phyloP scores from a whole-genome alignment of 2,329 filamentous ascomycete species.

The Cladophialophora yegresii region DNA sequence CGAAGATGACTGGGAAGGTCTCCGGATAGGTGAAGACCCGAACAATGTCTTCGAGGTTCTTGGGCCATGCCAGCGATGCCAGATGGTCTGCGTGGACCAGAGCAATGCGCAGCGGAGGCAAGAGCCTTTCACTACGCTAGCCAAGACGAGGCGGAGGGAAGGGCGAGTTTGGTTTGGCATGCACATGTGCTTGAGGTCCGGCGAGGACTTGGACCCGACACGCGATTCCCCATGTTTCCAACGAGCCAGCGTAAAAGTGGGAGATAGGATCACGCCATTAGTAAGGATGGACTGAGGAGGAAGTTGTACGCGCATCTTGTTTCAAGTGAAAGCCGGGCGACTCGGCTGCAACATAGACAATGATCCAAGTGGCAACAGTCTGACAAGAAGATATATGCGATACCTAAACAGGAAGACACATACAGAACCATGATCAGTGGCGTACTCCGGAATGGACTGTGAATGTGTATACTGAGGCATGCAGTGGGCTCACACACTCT shows the following conservation, averaged over 20 bases:
- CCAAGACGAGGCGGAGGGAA: slow-evolving; percentile 79
- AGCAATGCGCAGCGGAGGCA: slow-evolving; percentile 72
- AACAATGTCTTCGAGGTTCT: slow-evolving; percentile 58
- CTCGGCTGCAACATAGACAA: not conserved
- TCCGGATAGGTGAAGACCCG: slow-evolving; percentile 61
- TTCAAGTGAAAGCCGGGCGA: not conserved
- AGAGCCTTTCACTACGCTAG: slow-evolving; percentile 85
- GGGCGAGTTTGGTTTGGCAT: slow-evolving; percentile 89
- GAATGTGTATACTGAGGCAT: not conserved
- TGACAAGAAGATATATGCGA: not conserved
- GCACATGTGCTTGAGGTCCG: slow-evolving; percentile 56
- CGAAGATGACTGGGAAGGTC: slow-evolving; percentile 74
- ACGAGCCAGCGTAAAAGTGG: slow-evolving; percentile 19
- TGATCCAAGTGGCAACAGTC: not conserved
- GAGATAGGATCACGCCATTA: slow-evolving; percentile 27
- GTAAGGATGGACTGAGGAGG: not conserved
- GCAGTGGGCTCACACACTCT: not conserved
- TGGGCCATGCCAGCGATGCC: slow-evolving; percentile 82
- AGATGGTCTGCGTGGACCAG: slow-evolving; percentile 96
- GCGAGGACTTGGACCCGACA: not conserved
- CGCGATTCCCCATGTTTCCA: not conserved
- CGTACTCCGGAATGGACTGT: not conserved
- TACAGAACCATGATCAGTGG: not conserved
- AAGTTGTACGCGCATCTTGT: not conserved
- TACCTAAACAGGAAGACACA: not conserved